Base-by-base conservation (phyloP, 1,284 basidiomycete species). In the Cryptococcus sp. region DNA sequence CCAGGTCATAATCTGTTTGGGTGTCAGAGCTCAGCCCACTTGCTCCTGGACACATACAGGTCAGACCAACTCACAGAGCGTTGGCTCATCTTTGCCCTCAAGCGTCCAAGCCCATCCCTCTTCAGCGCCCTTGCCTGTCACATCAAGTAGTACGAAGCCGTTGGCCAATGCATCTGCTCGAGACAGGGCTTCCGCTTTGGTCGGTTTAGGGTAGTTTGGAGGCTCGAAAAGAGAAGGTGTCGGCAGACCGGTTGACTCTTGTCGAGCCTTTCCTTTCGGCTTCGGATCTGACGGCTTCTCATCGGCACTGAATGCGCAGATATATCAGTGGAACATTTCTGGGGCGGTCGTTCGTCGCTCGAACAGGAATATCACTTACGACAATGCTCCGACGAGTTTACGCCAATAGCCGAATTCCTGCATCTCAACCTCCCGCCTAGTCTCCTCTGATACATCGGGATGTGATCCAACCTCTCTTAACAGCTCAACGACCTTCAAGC, bases 1-100 rank as follows among this genome's bases (percentile, higher is more conserved):
- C 73, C 23, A 84, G 78, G 57, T 87, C 86, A 70, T 92, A 89
- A 37, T 81, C 85, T 70, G 82, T 86, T 34, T 89, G n/a, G 6
- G 20, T 29, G 63, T 54, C 50, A 57, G 57, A 48, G 17, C 43
- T 29, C 3, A 47, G 40, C 34, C 40, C 54, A 15, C 38, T 49
- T 57, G 46, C 37, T 41, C n/a, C 48, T 50, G 55, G 49, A 29
- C 29, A 38, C 56, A 39, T 41, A 45, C 20, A 22, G n/a, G n/a
- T n/a, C n/a, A 73, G 23, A 48, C 20, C 1, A 22, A 72, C 84
- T 66, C 69, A 91, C 89, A 83, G 13, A 91, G 81, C 8, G 81
- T 81, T n/a, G 83, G 83, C 46, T 81, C 82, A 69, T 98, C 87
- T 49, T 81, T 84, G 66, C 87, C 85, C 68, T 98, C 91, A 43